Conservation (phyloP, 306 rosid species). For the Acmispon strigosus region DNA sequence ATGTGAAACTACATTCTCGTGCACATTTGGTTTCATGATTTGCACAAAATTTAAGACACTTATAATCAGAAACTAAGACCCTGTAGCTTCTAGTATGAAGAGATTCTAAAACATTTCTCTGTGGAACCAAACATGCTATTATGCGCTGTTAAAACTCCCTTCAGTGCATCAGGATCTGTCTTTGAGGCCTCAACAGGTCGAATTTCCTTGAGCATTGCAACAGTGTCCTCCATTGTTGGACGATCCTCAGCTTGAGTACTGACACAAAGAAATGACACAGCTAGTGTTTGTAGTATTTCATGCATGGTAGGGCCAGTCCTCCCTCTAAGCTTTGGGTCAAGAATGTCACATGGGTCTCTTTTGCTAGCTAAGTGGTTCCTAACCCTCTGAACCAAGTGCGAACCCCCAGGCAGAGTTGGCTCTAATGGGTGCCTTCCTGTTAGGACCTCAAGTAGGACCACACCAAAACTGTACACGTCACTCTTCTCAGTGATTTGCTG, state of each 20-base stretch:
- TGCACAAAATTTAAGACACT: no score
- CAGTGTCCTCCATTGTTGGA: conserved; percentile 75
- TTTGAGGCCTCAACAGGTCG: conserved; percentile 30
- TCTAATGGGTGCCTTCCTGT: conserved; percentile 93
- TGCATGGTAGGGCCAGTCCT: conserved; percentile 55
- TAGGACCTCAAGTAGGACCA: conserved; percentile 70
- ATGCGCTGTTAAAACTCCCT: conserved; percentile 24
- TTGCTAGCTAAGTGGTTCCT: conserved; percentile 53
- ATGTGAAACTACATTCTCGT: conserved; percentile 28
- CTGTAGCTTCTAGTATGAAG: no score
- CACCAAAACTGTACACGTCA: conserved; percentile 84
- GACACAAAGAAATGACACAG: conserved; percentile 63
- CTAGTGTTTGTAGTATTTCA: conserved; percentile 73
- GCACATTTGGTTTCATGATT: no score
- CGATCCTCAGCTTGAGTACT: conserved; percentile 47
- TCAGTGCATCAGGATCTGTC: conserved; percentile 22
- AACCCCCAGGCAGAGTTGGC: conserved; percentile 69
- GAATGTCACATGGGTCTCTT: conserved; percentile 46
- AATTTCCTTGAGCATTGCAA: conserved; percentile 75
- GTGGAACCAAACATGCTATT: no score
- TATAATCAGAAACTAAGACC: no score
- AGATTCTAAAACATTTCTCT: no score
- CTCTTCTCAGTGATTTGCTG: conserved; percentile 59
- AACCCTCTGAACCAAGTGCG: conserved; percentile 75
- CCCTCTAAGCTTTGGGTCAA: conserved; percentile 66